phyloP scores from a whole-genome alignment of 768 basidiomycete species.

The Tricholoma hemisulphureum region DNA sequence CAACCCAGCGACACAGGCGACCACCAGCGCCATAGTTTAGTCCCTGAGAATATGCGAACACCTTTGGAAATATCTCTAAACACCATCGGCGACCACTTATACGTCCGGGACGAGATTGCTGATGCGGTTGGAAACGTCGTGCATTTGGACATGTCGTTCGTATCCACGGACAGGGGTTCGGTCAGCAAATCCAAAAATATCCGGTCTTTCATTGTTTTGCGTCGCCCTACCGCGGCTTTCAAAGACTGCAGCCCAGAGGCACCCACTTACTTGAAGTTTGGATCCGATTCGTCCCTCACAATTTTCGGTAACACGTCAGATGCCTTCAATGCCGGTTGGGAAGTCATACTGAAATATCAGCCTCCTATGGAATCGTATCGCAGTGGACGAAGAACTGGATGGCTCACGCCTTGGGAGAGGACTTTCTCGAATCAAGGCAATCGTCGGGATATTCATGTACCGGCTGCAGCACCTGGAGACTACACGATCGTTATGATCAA shows the following conservation, averaged over 20 bases:
- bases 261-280: constrained; percentile 70
- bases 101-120: constrained; percentile 73
- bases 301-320: constrained; percentile 57
- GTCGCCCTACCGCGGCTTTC: constrained; percentile 72
- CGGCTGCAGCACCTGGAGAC: constrained; percentile 66
- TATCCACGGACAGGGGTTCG: constrained; percentile 17
- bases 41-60: constrained; percentile 60
- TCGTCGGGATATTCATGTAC: constrained; percentile 44
- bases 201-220: constrained; percentile 67
- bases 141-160: constrained; percentile 36
- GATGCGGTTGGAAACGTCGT: constrained; percentile 80
- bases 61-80: constrained; percentile 67
- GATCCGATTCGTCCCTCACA: constrained; percentile 56
- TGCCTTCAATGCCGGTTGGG: constrained; percentile 63
- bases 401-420: constrained; percentile 62
- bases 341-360: constrained; percentile 59
- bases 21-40: constrained; percentile 11
- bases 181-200: constrained; percentile 44
- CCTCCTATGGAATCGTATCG: constrained; percentile 42
- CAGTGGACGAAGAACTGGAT: constrained; percentile 33
- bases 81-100: constrained; percentile 64
- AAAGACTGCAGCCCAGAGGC: constrained; percentile 65
- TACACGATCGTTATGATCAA: constrained; percentile 72
- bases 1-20: neutral
- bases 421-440: constrained; percentile 51